Evolutionary conservation across 1,284 basidiomycete genomes (phyloP).

Genomic region (Ceratobasidium theobromae): DNA sequence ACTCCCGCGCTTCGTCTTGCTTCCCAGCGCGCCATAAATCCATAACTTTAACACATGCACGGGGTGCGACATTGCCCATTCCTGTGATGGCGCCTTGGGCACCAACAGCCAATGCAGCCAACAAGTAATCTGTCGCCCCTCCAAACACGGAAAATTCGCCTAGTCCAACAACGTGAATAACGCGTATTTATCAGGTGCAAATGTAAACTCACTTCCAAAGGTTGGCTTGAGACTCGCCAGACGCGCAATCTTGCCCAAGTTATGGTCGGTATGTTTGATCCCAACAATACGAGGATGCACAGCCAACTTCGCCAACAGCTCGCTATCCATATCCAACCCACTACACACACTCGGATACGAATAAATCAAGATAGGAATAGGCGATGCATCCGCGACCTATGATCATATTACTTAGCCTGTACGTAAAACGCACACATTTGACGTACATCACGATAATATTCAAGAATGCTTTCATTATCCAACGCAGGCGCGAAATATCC

Average conservation of each 20-base stretch:
- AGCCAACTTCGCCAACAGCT: constrained; percentile 70
- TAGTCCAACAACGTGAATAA: background rate
- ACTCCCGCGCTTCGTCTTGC: constrained; percentile 37
- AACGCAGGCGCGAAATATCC: constrained; percentile 44
- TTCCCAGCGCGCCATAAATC: constrained; percentile 38
- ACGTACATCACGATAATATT: constrained; percentile 62
- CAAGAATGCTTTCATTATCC: constrained; percentile 60
- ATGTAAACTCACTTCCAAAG: background rate
- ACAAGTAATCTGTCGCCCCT: constrained; percentile 44
- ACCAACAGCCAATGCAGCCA: constrained; percentile 33
- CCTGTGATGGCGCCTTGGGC: constrained; percentile 43
- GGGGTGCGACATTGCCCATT: constrained; percentile 42
- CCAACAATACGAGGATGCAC: constrained; percentile 87
- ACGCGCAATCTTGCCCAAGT: constrained; percentile 64
- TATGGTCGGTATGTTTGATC: constrained; percentile 83
- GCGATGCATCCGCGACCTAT: constrained; percentile 77
- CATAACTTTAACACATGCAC: constrained; percentile 38
- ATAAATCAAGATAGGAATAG: constrained; percentile 87
- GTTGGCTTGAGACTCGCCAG: background rate
- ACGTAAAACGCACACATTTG: background rate
- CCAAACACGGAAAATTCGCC: constrained; percentile 41
- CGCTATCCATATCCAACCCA: constrained; percentile 77
- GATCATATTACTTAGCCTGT: constrained; percentile 43
- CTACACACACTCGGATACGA: constrained; percentile 69
- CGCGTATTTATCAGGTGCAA: background rate